Conservation (phyloP, 768 basidiomycete species). For the Fomitopsis serialis region DNA sequence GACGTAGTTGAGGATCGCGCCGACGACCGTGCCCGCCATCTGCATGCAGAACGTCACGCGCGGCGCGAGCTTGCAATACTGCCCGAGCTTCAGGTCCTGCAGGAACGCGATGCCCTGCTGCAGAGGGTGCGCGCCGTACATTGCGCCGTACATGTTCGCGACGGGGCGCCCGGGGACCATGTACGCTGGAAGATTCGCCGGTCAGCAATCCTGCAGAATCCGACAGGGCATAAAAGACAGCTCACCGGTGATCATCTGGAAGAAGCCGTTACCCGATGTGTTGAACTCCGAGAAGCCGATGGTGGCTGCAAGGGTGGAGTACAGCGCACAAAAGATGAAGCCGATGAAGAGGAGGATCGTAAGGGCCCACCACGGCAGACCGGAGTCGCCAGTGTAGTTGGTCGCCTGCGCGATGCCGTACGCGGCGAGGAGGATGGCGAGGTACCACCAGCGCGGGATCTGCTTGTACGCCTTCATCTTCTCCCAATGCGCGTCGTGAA, state of each 20-base stretch:
- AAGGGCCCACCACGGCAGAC: constrained; percentile 49
- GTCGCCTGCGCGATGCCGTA: constrained; percentile 44
- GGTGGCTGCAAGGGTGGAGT: constrained; percentile 40
- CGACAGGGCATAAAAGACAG: too few species aligned
- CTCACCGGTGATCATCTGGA: constrained; percentile 22
- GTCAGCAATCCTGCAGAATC: too few species aligned
- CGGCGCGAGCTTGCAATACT: constrained; percentile 57
- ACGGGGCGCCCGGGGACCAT: constrained; percentile 24
- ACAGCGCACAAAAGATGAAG: constrained; percentile 46
- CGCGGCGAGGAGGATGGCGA: constrained; percentile 34
- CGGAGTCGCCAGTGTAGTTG: constrained; percentile 16
- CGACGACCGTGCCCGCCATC: constrained; percentile 46
- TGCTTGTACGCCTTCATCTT: constrained; percentile 47
- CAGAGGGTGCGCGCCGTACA: constrained; percentile 31
- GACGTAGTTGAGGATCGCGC: constrained; percentile 38
- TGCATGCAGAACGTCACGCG: constrained; percentile 46
- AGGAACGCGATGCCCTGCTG: constrained; percentile 45
- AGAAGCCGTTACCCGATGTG: constrained; percentile 26
- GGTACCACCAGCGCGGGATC: constrained; percentile 51
- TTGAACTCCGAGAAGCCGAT: constrained; percentile 23
- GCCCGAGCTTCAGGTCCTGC: constrained; percentile 55
- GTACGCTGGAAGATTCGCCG: too few species aligned
- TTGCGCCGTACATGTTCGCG: constrained; percentile 35
- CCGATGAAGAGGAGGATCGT: constrained; percentile 50
- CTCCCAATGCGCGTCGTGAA: constrained; percentile 38